Percentiles rank a stretch among this genome's conserved stretches.
These are phyloP conservation scores for Eucalyptus pauciflora DNA, from an alignment of 345 rosid species.

Conservation along the genomic window DNA sequence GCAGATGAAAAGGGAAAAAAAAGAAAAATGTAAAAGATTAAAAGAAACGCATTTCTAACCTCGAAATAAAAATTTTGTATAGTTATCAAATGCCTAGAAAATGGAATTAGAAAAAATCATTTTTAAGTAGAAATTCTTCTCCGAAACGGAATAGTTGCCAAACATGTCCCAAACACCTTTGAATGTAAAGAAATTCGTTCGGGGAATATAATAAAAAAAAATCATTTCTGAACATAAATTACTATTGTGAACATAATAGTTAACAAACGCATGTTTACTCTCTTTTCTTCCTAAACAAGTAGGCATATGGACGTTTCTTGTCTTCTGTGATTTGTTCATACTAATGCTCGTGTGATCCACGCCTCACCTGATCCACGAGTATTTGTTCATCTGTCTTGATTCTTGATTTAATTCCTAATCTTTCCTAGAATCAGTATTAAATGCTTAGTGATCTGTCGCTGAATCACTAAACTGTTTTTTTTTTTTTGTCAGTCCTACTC, in stretches of 20 bases:
- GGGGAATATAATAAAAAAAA: no score
- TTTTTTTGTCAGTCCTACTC: no score
- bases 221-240: fast-evolving
- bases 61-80: no score
- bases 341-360: background rate
- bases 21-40: no score
- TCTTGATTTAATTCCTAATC: background rate
- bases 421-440: background rate
- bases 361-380: no score
- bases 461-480: background rate
- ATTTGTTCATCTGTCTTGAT: background rate
- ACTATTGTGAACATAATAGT: no score
- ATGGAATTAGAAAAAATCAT: no score
- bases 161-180: no score
- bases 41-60: fast-evolving
- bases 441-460: background rate
- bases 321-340: background rate
- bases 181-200: no score
- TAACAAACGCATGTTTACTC: no score
- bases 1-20: fast-evolving
- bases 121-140: fast-evolving
- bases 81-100: fast-evolving
- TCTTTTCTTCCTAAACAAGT: no score
- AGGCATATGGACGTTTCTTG: no score
- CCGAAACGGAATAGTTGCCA: fast-evolving